Evolutionary conservation across 805 yeast genomes (phyloP).

Genomic region (Starmerella sp.): DNA sequence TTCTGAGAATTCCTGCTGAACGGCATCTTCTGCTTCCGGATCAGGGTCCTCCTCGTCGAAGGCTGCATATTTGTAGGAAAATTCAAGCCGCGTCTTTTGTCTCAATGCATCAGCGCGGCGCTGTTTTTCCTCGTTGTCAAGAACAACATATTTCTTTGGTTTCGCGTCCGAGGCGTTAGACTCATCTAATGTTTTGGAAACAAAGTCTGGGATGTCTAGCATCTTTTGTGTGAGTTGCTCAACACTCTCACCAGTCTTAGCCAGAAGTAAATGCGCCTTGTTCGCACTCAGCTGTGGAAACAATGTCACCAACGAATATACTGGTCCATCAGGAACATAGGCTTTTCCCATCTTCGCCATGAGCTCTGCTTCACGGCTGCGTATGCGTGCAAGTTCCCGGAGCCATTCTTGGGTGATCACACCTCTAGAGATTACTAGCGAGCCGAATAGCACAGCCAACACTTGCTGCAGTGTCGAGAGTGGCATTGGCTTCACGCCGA

Average conservation of each 20-base stretch:
- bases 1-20: constrained; percentile 28
- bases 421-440: background rate
- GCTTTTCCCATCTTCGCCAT: background rate
- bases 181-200: constrained; percentile 27
- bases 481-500: constrained; percentile 3
- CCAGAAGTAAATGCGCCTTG: constrained; percentile 41
- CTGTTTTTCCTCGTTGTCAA: constrained; percentile 20
- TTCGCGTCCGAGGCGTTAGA: background rate
- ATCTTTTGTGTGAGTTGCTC: constrained; percentile 48
- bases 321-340: constrained; percentile 7
- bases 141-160: constrained; percentile 25
- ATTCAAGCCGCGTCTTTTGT: constrained; percentile 23
- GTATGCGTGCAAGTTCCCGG: background rate
- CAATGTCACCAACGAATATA: constrained; percentile 25
- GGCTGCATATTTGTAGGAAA: constrained; percentile 41
- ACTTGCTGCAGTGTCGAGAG: constrained; percentile 32
- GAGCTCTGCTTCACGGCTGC: background rate
- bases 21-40: constrained; percentile 69
- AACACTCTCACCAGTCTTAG: constrained; percentile 34
- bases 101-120: constrained; percentile 12
- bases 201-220: constrained; percentile 48
- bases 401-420: constrained; percentile 9
- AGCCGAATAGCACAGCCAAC: constrained; percentile 29
- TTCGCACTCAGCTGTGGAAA: constrained; percentile 51
- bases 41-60: constrained; percentile 13